phyloP scores from a whole-genome alignment of 1,284 basidiomycete genomes.

The Ustilago trichophora region DNA sequence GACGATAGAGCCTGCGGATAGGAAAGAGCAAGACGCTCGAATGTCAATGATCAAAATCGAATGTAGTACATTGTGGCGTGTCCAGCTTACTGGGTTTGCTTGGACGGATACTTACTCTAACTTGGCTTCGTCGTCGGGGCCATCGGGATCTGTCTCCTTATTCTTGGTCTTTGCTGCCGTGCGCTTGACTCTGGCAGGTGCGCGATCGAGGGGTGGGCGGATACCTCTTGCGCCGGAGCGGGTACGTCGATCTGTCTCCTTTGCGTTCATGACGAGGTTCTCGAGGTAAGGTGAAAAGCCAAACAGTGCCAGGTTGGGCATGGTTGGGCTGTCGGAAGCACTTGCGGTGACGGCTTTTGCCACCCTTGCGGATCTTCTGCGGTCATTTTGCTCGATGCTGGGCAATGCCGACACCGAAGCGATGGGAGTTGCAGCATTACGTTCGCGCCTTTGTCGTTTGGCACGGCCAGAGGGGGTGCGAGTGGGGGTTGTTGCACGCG shows the following conservation, averaged over 20 bases:
- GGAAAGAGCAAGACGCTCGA: not conserved
- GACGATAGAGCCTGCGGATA: slow-evolving; percentile 20
- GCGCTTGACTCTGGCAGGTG: slow-evolving; percentile 19
- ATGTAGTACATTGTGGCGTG: too few relatives aligned
- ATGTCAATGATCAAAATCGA: slow-evolving; percentile 4
- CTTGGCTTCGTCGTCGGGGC: slow-evolving; percentile 31
- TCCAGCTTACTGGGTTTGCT: too few relatives aligned
- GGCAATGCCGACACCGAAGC: slow-evolving; percentile 13
- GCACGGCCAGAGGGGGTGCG: slow-evolving; percentile 23
- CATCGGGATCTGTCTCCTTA: slow-evolving; percentile 29
- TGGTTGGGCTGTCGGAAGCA: slow-evolving; percentile 24
- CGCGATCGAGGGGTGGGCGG: slow-evolving; percentile 23
- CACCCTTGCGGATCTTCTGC: slow-evolving; percentile 35
- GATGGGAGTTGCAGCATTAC: slow-evolving; percentile 9
- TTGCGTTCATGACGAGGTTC: slow-evolving; percentile 37
- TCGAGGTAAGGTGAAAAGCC: slow-evolving; percentile 46
- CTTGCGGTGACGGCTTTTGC: slow-evolving; percentile 28
- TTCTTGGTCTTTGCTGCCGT: slow-evolving; percentile 17
- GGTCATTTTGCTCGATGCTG: slow-evolving; percentile 32
- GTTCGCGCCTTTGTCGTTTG: slow-evolving; percentile 34
- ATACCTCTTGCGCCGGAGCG: slow-evolving; percentile 24
- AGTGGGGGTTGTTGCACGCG: slow-evolving; percentile 31
- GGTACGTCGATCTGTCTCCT: slow-evolving; percentile 39
- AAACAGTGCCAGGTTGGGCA: slow-evolving; percentile 31
- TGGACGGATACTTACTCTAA: slow-evolving; percentile 19